phyloP scores from a whole-genome alignment of 2,329 filamentous ascomycete genomes.

The Diaporthe caulivora region DNA sequence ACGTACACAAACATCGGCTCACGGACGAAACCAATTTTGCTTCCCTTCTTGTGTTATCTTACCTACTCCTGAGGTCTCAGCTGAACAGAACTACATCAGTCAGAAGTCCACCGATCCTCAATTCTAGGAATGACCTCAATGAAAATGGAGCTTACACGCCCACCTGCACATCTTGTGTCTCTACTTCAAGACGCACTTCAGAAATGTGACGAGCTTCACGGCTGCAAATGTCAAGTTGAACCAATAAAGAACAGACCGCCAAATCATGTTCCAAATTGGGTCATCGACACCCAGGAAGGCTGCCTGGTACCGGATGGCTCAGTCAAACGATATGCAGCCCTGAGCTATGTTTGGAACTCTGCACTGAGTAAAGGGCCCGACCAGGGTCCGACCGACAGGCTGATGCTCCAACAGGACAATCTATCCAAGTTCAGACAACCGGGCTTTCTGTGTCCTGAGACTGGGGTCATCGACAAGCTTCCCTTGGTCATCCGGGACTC shows the following conservation, averaged over 20 bases:
- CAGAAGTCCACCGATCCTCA: not conserved
- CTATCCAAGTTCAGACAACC: not conserved
- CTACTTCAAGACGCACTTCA: not conserved
- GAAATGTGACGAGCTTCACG: not conserved
- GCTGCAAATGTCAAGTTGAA: not conserved
- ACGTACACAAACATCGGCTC: not conserved
- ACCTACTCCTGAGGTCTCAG: not conserved
- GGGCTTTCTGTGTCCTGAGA: not conserved
- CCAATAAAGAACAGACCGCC: not conserved
- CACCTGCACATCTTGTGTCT: not conserved
- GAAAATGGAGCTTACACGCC: not conserved
- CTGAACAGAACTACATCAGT: not conserved
- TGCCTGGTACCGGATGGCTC: constrained; percentile 1
- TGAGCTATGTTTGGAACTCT: constrained; percentile 14
- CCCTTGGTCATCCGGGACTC: not conserved
- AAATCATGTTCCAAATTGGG: constrained; percentile 4
- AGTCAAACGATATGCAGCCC: not conserved
- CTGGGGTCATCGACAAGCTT: not conserved
- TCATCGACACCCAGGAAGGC: not conserved
- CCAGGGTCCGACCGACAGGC: not conserved
- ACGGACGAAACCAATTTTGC: not conserved
- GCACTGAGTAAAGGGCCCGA: not conserved
- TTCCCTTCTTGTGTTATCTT: not conserved
- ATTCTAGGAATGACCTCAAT: not conserved
- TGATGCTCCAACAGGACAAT: not conserved